Percentiles rank a stretch among this genome's conserved stretches.
These are phyloP conservation scores for Ceratocystis ficicola DNA, from an alignment of 2,329 filamentous ascomycete genomes.

Conservation along the genomic window DNA sequence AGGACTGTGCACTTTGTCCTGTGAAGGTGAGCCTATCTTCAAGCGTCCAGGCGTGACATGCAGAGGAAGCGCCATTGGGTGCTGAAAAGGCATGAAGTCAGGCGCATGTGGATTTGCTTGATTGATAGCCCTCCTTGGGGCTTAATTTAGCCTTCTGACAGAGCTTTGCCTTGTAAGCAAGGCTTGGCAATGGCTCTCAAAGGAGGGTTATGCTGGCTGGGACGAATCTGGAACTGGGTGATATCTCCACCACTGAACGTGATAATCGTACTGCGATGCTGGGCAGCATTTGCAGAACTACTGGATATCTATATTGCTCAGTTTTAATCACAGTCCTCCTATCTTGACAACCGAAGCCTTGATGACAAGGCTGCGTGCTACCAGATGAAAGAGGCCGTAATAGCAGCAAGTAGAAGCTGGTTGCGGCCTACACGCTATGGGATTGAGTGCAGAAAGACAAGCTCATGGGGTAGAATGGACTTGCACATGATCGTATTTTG, in stretches of 20 bases:
- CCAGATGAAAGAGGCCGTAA: neutral
- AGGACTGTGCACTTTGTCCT: neutral
- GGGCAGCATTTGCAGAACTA: neutral
- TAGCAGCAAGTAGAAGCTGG: neutral
- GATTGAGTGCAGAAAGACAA: too few species aligned
- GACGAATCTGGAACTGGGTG: neutral
- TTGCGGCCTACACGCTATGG: too few species aligned
- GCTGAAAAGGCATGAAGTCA: neutral
- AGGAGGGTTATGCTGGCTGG: neutral
- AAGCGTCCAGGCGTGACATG: too few species aligned
- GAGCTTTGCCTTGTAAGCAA: neutral
- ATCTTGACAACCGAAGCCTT: neutral
- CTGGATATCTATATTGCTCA: neutral
- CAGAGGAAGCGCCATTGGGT: neutral
- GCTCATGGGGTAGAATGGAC: too few species aligned
- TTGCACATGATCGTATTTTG: too few species aligned
- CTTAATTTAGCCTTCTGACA: neutral
- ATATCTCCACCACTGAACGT: neutral
- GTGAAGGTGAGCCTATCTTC: too few species aligned
- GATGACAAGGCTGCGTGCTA: neutral
- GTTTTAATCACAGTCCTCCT: neutral
- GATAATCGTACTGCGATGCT: neutral
- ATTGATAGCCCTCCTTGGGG: neutral
- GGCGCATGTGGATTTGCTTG: neutral
- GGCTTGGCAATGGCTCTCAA: neutral